Evolutionary conservation across 2,329 filamentous ascomycete genomes (phyloP), one percentile per base, ranked within the genome.

Genomic region (Neonectria coccinea): DNA sequence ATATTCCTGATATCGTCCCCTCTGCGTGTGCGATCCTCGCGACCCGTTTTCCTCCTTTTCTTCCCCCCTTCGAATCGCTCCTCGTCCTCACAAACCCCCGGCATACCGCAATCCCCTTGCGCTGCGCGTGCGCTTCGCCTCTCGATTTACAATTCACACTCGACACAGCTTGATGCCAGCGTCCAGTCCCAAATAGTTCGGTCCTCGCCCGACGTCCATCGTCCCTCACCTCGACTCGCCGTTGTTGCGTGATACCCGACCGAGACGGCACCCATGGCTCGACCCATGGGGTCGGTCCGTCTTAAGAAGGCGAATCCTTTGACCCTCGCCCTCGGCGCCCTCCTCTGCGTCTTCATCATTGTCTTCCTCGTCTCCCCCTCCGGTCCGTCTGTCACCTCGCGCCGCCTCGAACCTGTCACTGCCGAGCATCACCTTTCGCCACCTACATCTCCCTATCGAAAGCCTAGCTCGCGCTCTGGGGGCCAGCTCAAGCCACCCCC

Each of bases 301-400:
- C 87, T 95, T 77, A 92, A 92, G 82, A 91, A 92, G 82, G 88
- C 91, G 77, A 96, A 89, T 80, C 91, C 92, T 68, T 85, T 92
- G 75, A 95, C 91, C 59, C 82, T 95, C 68, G 78, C 91, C 71
- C 84, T 97, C 70, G 92, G 92, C 73, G 85, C 83, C 70, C 81
- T 92, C 62, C 86, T 96, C 64, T 89, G 89, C 78, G 85, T 96
- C 76, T 88, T 91, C 81, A 88, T 92, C 80, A 78, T 93, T 78
- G 80, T 87, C 82, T 89, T 91, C 76, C 78, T 91, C 70, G 76
- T 89, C 70, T 83, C 83, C 10, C 85, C 82, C 59, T 85, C 86
- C 51, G 81, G 85, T 29, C 78, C 84, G 48, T 85, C 86, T 53
- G 81, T 85, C 29, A 78, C 84, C 47, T 79, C 74, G 54, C 84